Percentiles rank a stretch among this genome's conserved stretches.
phyloP scores from a whole-genome alignment of 352 stramenopile species.

The Globisporangium barbulae region DNA sequence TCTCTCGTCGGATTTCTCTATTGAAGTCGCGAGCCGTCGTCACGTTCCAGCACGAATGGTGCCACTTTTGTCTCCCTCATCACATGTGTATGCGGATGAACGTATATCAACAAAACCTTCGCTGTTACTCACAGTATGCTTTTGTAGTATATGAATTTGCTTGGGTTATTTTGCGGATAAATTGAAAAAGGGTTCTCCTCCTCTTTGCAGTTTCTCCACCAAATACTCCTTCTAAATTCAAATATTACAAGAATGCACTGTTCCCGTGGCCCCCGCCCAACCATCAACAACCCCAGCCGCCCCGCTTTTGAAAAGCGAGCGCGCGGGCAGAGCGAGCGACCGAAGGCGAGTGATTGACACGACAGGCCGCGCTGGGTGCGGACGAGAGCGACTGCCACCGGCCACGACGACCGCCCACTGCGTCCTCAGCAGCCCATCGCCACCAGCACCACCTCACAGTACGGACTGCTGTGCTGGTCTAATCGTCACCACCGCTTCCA shows the following conservation, averaged over 20 bases:
- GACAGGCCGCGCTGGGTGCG: neutral
- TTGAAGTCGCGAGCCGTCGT: no score
- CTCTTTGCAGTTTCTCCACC: neutral
- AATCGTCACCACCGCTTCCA: neutral
- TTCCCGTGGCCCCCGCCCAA: conserved; percentile 1
- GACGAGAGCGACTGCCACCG: neutral
- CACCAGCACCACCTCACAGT: neutral
- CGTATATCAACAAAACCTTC: no score
- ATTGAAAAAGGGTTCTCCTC: neutral
- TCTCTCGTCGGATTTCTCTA: no score
- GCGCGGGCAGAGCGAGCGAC: neutral
- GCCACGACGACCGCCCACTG: neutral
- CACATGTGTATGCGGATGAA: no score
- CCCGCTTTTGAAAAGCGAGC: conserved; percentile 9
- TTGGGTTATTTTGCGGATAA: neutral
- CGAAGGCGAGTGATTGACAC: conserved; percentile 5
- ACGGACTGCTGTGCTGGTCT: neutral
- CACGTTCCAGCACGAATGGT: no score
- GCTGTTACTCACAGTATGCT: no score
- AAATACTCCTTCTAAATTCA: neutral
- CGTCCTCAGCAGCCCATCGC: neutral
- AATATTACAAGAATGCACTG: neutral
- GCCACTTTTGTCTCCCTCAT: no score
- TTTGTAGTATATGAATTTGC: no score
- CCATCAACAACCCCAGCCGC: conserved; percentile 1